Conservation (phyloP, 352 stramenopile genomes). For the Globisporangium paddicum region DNA sequence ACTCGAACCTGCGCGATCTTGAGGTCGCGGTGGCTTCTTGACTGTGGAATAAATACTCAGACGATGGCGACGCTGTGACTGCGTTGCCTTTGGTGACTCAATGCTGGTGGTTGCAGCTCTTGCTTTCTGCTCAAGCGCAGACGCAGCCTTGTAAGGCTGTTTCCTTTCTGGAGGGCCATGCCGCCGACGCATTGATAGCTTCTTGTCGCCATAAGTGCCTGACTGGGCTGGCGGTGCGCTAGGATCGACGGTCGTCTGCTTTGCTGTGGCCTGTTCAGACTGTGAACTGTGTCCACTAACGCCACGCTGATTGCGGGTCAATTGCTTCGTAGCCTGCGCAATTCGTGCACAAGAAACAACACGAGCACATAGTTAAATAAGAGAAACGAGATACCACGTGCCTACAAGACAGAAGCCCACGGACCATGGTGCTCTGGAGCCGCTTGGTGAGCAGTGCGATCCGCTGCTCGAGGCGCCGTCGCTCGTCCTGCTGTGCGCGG, state of each 20-base stretch:
- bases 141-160: background rate
- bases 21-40: conserved; percentile 18
- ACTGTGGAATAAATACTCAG: conserved; percentile 35
- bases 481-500: conserved; percentile 34
- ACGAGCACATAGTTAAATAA: background rate
- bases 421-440: background rate
- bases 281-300: background rate
- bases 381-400: background rate
- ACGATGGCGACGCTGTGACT: conserved; percentile 19
- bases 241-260: background rate
- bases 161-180: background rate
- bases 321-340: background rate
- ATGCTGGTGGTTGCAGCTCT: background rate
- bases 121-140: background rate
- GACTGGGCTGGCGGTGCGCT: background rate
- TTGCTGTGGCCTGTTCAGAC: background rate
- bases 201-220: background rate
- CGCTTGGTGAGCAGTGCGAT: conserved; percentile 14
- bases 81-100: background rate
- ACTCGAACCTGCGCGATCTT: background rate
- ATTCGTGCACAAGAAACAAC: background rate
- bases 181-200: background rate
- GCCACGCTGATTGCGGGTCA: background rate
- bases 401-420: background rate
- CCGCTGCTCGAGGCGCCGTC: conserved; percentile 31